Conservation (phyloP, 495 filamentous ascomycete species). For the Bacidia rubella region DNA sequence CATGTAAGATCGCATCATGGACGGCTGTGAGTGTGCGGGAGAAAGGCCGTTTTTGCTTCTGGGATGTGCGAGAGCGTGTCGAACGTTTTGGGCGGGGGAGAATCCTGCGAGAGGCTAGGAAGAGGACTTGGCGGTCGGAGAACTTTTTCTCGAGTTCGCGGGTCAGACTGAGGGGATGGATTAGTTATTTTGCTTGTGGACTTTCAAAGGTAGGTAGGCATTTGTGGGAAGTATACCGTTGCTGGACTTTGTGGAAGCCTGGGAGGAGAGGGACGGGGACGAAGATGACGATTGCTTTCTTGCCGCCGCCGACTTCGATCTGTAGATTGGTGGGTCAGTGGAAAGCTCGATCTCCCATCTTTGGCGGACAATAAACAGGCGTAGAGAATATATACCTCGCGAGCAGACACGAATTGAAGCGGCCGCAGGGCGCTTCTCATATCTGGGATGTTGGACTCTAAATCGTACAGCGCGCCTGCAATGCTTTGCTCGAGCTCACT, state of each 20-base stretch:
- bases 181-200: neutral
- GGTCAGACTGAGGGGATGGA: conserved; percentile 54
- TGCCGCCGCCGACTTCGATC: conserved; percentile 99
- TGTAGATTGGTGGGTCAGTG: conserved; percentile 37
- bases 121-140: conserved; percentile 98
- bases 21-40: conserved; percentile 94
- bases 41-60: conserved; percentile 95
- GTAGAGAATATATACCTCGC: conserved; percentile 99
- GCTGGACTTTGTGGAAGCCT: conserved; percentile 96
- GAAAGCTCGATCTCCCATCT: conserved; percentile 3
- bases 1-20: conserved; percentile 88
- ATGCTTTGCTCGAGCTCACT: conserved; percentile 92
- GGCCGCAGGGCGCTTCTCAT: conserved; percentile 86
- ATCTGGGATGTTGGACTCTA: conserved; percentile 95
- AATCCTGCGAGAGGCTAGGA: conserved; percentile 97
- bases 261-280: conserved; percentile 93
- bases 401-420: conserved; percentile 92
- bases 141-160: conserved; percentile 99
- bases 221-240: conserved; percentile 56
- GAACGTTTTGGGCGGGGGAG: conserved; percentile 94
- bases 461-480: conserved; percentile 87
- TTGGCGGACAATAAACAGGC: too few species aligned
- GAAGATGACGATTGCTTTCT: conserved; percentile 99
- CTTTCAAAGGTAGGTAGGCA: neutral
- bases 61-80: conserved; percentile 80